Evolutionary conservation across 345 rosid species (phyloP).

Genomic region (Linum tenue): DNA sequence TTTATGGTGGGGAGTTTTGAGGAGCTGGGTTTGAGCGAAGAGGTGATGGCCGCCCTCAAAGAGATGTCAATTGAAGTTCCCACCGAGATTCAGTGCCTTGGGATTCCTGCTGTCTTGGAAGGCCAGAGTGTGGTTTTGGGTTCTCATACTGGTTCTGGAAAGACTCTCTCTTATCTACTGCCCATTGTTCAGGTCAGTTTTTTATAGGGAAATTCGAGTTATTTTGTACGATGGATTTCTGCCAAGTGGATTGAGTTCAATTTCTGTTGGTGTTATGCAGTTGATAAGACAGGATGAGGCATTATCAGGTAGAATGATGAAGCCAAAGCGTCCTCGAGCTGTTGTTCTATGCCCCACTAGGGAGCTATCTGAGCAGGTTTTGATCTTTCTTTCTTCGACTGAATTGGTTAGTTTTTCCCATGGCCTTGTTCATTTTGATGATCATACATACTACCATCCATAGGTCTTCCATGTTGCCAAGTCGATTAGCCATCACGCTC

Average conservation of each 20-base stretch:
- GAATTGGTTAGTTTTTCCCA: background rate
- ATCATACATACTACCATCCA: background rate
- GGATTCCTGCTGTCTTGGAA: slow-evolving; percentile 75
- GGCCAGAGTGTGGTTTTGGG: slow-evolving; percentile 79
- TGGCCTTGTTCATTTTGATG: background rate
- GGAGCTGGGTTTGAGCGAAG: slow-evolving; percentile 71
- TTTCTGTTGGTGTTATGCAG: slow-evolving; percentile 30
- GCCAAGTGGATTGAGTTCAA: background rate
- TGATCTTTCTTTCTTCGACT: background rate
- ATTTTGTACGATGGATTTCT: no score
- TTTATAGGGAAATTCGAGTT: background rate
- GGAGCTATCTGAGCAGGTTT: slow-evolving; percentile 90
- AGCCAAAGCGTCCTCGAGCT: slow-evolving; percentile 86
- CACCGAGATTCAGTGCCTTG: slow-evolving; percentile 88
- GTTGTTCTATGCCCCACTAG: slow-evolving; percentile 89
- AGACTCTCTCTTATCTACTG: slow-evolving; percentile 78
- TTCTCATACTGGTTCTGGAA: slow-evolving; percentile 94
- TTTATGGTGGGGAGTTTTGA: slow-evolving; percentile 44
- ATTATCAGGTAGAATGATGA: slow-evolving; percentile 48
- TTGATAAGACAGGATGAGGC: slow-evolving; percentile 81
- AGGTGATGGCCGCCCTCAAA: slow-evolving; percentile 65
- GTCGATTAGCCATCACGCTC: slow-evolving; percentile 83
- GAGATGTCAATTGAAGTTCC: slow-evolving; percentile 78
- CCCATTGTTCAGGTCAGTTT: slow-evolving; percentile 80
- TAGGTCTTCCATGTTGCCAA: slow-evolving; percentile 91